Conservation (phyloP, 495 filamentous ascomycete species). For the Articulospora tetracladia region DNA sequence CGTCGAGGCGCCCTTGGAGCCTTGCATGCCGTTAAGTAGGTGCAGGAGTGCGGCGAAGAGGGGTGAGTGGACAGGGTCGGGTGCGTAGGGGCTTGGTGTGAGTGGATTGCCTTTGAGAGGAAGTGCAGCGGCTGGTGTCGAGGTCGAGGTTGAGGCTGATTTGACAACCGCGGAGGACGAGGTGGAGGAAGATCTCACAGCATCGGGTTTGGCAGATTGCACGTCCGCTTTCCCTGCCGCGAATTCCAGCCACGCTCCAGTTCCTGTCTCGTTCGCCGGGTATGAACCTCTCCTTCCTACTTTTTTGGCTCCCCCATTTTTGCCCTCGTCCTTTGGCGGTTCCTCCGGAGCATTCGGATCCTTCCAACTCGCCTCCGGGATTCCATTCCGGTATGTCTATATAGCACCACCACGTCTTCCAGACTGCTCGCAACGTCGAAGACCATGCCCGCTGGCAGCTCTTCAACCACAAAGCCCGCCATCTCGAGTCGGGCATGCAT, state of each 20-base stretch:
- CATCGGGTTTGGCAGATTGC: background rate
- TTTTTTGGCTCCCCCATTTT: background rate
- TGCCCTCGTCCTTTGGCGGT: background rate
- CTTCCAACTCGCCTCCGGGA: conserved; percentile 23
- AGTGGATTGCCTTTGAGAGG: background rate
- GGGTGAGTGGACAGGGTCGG: conserved; percentile 12
- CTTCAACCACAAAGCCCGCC: conserved; percentile 43
- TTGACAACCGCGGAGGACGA: too few relatives aligned
- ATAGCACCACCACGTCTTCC: conserved; percentile 43
- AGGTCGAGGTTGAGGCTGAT: background rate
- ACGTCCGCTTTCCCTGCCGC: background rate
- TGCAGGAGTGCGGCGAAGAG: conserved; percentile 24
- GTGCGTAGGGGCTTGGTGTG: background rate
- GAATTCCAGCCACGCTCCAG: background rate
- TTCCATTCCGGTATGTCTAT: conserved; percentile 32
- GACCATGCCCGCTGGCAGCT: conserved; percentile 43
- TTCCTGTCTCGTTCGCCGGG: background rate
- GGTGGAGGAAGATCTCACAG: background rate
- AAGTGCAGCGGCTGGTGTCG: background rate
- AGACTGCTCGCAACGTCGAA: conserved; percentile 46
- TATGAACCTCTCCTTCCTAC: conserved; percentile 1
- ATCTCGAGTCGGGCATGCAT: conserved; percentile 50
- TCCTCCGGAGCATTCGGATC: conserved; percentile 37
- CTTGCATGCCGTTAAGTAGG: conserved; percentile 40
- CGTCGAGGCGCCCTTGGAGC: conserved; percentile 27